Evolutionary conservation across 106 monocot species (phyloP), one percentile per base, ranked within the genome.

Genomic region (Dioscorea zingiberensis): DNA sequence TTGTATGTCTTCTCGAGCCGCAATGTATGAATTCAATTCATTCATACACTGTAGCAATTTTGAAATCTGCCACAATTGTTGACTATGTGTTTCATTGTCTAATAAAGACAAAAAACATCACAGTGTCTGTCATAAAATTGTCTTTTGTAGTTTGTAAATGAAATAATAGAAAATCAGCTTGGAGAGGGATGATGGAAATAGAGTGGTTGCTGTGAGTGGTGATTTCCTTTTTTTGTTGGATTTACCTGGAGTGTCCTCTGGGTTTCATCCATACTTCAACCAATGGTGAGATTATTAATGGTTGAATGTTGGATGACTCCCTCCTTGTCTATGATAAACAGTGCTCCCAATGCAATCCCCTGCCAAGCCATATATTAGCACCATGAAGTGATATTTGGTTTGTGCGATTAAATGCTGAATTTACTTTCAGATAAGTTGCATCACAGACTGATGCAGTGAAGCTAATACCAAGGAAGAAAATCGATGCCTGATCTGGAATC

Each of bases 281-380:
- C 97, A 68, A 92, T 89, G 21, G 85, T 91, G 70, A 97, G 97
- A 65, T 92, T 92, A 67, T 88, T 86, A 53, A 89, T 97, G 25
- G 88, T 97, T 5, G 97, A 97, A 58, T 97, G 97, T 18, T 92
- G 91, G 79, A 97, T 97, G 11, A 88, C 79, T 21, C 91, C 92
- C 66, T 97, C 88, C 79, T 97, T 97, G 45, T 92, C 97, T 63
- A 97, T 97, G 72, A 97, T 86, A 64, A 97, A 97, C 2, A 97
- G 77, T 17, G 91, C 91, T 49, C 91, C 48, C 47, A 97, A 69
- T 19, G 91, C 97, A 77, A 97, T 77, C n/a, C 97, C 88, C 91
- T 89, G 94, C 47, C 12, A 71, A 32, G 24, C 53, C 16, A 26
- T 47, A 51, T 47, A 69, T 47, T 48, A 1, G 38, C 10, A 38